Base-by-base conservation (phyloP, 1,139 yeast genomes). In the Lodderomyces margitis region DNA sequence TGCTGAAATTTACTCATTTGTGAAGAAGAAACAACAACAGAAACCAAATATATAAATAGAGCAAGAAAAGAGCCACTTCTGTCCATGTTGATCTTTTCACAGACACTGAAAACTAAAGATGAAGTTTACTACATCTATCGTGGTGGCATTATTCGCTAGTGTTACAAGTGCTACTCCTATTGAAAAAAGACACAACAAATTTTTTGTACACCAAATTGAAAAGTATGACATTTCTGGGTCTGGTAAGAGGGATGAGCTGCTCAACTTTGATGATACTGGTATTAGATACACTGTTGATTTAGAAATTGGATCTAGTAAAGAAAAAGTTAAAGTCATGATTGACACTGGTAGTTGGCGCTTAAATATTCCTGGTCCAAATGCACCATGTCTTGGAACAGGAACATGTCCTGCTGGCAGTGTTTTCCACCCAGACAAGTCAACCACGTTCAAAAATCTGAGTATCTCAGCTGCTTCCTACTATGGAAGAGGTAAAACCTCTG, bases 281-380 rank as follows among this genome's bases (percentile, higher is more conserved):
- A 5, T 8, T 5, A 28, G 24, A 16, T 43, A 43, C 24, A 20
- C 37, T 5, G 27, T 40, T 17, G 36, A 40, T n/a, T 36, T 47
- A 14, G 15, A 28, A 52, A 57, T 55, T 31, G 66, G 66, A 5
- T 49, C 60, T 21, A 41, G 56, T 31, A 42, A 46, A 5, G 56
- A 53, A 37, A 34, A 44, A 15, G 49, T 56, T 21, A 42, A 38
- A n/a, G 63, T 61, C 17, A 40, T 46, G 31, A 39, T 62, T 20
- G 66, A 61, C 42, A 62, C 67, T 10, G 66, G 66, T 4, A 56
- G 62, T 21, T 50, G 59, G 12, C 62, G 59, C 39, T 51, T 59
- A 36, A 61, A 66, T 64, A 52, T 56, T 6, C 33, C 40, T 21
- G 39, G 37, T 3, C 31, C 37, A 2, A 30, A 35, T 4, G 42